These are phyloP conservation scores for Auriscalpium orientale DNA, from an alignment of 768 basidiomycete species.

Conservation along the genomic window DNA sequence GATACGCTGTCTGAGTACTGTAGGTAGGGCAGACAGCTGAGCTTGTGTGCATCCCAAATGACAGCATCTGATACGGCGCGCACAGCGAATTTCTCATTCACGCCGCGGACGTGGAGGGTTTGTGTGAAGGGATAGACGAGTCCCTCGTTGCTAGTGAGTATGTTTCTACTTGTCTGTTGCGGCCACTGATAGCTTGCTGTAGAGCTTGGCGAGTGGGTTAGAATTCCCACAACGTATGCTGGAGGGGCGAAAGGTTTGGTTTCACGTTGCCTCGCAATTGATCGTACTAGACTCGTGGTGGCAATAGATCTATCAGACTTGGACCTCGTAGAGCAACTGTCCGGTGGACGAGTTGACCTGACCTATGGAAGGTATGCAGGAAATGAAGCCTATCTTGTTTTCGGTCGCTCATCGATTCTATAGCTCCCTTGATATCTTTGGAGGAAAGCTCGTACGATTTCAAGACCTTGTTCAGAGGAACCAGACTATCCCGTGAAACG, in stretches of 20 bases:
- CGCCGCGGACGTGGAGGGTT: conserved; percentile 97
- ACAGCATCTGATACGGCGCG: conserved; percentile 1
- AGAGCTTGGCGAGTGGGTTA: conserved; percentile 90
- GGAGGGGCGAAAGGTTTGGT: conserved; percentile 83
- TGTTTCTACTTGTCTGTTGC: not conserved
- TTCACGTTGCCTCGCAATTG: not conserved
- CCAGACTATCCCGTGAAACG: not conserved
- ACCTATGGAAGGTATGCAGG: conserved; percentile 69
- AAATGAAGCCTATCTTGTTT: not conserved
- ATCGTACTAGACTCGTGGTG: too few species aligned
- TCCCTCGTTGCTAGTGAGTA: conserved; percentile 65
- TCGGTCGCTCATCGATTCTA: not conserved
- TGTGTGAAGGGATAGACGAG: conserved; percentile 94
- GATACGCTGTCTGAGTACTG: conserved; percentile 72
- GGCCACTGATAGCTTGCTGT: conserved; percentile 9
- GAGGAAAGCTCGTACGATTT: conserved; percentile 56
- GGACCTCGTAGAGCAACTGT: conserved; percentile 70
- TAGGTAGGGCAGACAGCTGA: conserved; percentile 38
- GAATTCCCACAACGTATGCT: conserved; percentile 91
- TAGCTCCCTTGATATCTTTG: conserved; percentile 65
- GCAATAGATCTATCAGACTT: conserved; percentile 70
- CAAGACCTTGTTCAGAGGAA: conserved; percentile 37
- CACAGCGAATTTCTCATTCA: conserved; percentile 88
- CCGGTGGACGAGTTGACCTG: conserved; percentile 76
- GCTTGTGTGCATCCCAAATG: not conserved